phyloP scores from a whole-genome alignment of 176 grass and related monocot genomes.

The Secale cereale region DNA sequence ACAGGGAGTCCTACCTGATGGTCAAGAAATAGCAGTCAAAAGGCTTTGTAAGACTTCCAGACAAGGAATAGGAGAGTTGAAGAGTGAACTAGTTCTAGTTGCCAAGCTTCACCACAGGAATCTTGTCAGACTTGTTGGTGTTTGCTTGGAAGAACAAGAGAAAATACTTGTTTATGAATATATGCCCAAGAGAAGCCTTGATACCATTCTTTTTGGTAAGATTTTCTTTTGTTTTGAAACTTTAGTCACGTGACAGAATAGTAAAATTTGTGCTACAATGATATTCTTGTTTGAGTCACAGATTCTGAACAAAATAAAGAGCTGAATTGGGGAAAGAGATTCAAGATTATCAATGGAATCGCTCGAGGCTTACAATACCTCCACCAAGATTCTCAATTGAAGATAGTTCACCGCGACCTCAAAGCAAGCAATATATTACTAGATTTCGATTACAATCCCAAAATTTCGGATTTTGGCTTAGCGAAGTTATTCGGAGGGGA shows the following conservation, averaged over 20 bases:
- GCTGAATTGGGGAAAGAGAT: constrained; percentile 43
- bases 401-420: constrained; percentile 54
- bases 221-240: not conserved
- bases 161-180: constrained; percentile 43
- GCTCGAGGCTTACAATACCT: constrained; percentile 62
- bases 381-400: constrained; percentile 74
- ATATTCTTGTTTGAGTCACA: not conserved
- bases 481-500: constrained; percentile 48
- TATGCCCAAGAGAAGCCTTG: constrained; percentile 36
- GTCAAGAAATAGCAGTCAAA: constrained; percentile 40
- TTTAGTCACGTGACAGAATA: not conserved
- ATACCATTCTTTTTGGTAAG: constrained; percentile 29
- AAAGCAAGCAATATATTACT: constrained; percentile 30
- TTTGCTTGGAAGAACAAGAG: constrained; percentile 39
- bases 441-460: constrained; percentile 40
- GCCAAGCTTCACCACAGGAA: constrained; percentile 44
- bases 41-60: constrained; percentile 9
- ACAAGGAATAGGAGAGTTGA: constrained; percentile 38
- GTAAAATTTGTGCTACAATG: not conserved
- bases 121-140: constrained; percentile 38
- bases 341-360: constrained; percentile 39
- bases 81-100: constrained; percentile 36
- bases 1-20: constrained; percentile 31
- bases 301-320: not conserved
- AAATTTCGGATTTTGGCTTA: constrained; percentile 66